Evolutionary conservation across 2,329 filamentous ascomycete species (phyloP), one percentile per base, ranked within the genome.

Genomic region (Stromatinia cepivora): DNA sequence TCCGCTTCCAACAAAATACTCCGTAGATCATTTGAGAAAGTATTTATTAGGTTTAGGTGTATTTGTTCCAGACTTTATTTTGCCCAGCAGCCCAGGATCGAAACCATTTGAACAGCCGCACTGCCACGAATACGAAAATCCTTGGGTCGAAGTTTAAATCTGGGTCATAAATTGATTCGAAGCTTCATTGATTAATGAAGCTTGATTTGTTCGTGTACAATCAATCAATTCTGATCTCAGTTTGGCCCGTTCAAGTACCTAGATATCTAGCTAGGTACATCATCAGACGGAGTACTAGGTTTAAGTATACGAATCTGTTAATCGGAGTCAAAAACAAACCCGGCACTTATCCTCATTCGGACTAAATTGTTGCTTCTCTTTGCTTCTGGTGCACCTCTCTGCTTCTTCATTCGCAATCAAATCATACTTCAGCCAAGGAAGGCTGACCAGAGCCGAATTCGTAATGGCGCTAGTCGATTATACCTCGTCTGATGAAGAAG

Each of bases 401-500:
- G 22, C n/a, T 28, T 20, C 15, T 31, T 66, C 63, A 28, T n/a
- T 53, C 36, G 36, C 34, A 53, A 31, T 53, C 62, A 53, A 13
- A 42, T 53, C 34, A 53, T 15, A 20, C 62, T 45, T 53, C 20
- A 4, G 11, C 45, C 20, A 50, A 50, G 13, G 31, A 15, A 50
- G 45, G 20, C 31, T 62, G 11, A 50, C 45, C 45, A 4, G n/a
- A 20, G 45, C 36, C 46, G 45, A 34, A 67, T 66, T 63, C n/a
- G 45, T 34, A 64, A 90, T 90, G 88, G 81, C 83, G 68, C 82
- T 92, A 46, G 89, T 92, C 72, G 84, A 87, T 74, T 93, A 93
- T 78, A 84, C 87, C 22, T 85, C 85, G 69, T 87, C 84, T 45
- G 79, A 82, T 71, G 78, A 79, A 72, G 80, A 84, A 22, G 64